A percentile compares a stretch with the other conserved stretches of the same genome.
Conservation (phyloP, 495 filamentous ascomycete genomes). For the Neurospora tetrasperma region DNA sequence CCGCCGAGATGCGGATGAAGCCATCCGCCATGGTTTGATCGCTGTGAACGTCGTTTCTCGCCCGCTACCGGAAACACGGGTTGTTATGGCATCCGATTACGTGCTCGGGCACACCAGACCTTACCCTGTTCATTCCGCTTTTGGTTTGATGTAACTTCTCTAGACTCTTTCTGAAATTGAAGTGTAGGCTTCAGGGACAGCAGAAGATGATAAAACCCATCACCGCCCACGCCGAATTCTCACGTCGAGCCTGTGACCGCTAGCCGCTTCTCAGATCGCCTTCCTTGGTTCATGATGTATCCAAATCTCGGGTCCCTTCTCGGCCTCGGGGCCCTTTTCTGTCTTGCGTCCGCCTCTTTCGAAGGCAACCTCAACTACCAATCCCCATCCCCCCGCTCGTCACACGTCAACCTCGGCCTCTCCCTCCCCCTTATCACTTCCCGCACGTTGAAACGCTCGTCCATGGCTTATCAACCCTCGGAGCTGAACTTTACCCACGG, state of each 20-base stretch:
- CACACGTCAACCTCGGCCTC: conserved; percentile 40
- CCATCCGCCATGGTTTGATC: not conserved
- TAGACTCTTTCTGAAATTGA: not conserved
- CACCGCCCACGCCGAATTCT: not conserved
- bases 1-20: not conserved
- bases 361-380: conserved; percentile 48
- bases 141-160: not conserved
- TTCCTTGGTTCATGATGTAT: not conserved
- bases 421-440: conserved; percentile 33
- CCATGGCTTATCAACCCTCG: conserved; percentile 42
- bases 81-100: not conserved
- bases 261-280: not conserved
- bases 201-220: not conserved
- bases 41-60: not conserved
- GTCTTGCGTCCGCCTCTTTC: conserved; percentile 11
- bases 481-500: conserved; percentile 23
- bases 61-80: not conserved
- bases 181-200: not conserved
- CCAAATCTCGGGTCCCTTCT: not conserved
- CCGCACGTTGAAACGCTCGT: conserved; percentile 38
- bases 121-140: not conserved
- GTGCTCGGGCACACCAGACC: not conserved
- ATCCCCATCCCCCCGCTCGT: conserved; percentile 48
- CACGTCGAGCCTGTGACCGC: not conserved
- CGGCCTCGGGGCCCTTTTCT: not conserved